Percentiles rank a stretch among this genome's conserved stretches.
phyloP scores from a whole-genome alignment of 2,329 filamentous ascomycete species.

The Huntiella decipiens region DNA sequence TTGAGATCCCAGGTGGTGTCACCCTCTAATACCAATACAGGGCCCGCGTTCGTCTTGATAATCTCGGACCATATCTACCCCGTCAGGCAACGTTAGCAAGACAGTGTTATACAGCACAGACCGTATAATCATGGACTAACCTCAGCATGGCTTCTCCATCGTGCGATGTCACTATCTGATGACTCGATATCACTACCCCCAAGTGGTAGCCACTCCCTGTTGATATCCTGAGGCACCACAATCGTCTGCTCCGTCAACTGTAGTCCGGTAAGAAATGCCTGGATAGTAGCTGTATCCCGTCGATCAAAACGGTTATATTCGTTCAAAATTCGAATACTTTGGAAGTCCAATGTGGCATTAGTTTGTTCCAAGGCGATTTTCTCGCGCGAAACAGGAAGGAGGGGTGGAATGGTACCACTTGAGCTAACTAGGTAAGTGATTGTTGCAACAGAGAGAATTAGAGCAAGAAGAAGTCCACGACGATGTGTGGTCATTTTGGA shows the following conservation, averaged over 20 bases:
- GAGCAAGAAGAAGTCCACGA: too few relatives aligned
- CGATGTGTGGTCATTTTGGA: too few relatives aligned
- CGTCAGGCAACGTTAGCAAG: background rate
- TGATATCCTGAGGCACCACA: slow-evolving; percentile 13
- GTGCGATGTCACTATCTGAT: too few relatives aligned
- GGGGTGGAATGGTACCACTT: too few relatives aligned
- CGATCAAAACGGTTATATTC: slow-evolving; percentile 15
- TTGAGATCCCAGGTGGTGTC: slow-evolving; percentile 17
- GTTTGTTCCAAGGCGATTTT: too few relatives aligned
- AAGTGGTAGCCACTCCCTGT: slow-evolving; percentile 15
- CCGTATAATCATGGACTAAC: too few relatives aligned
- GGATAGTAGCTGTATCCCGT: slow-evolving; percentile 15
- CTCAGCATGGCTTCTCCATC: too few relatives aligned
- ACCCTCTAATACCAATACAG: slow-evolving; percentile 16
- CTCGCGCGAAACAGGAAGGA: too few relatives aligned
- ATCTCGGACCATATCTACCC: slow-evolving; percentile 16
- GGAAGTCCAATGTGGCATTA: slow-evolving; percentile 16
- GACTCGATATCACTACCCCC: too few relatives aligned
- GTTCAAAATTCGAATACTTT: slow-evolving; percentile 15
- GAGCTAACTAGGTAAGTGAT: too few relatives aligned
- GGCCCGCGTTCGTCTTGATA: slow-evolving; percentile 12
- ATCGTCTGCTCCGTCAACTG: slow-evolving; percentile 13
- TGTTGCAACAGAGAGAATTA: too few relatives aligned
- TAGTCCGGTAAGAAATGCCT: slow-evolving; percentile 16
- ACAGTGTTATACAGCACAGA: background rate